Base-by-base conservation (phyloP, 2,329 filamentous ascomycete genomes). In the Neofusicoccum sp. region DNA sequence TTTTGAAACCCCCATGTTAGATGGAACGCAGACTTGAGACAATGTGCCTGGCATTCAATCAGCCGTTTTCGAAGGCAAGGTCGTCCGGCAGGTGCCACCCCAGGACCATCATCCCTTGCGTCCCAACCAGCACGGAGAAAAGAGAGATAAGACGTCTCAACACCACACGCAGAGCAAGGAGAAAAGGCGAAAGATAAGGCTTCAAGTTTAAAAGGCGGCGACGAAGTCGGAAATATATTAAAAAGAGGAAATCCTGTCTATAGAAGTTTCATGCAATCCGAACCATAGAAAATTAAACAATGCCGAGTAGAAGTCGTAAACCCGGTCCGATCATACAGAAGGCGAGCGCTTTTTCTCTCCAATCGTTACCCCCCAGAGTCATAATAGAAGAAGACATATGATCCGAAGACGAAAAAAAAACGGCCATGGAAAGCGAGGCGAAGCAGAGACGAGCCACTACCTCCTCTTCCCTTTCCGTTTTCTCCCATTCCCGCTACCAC, bases 391-490 rank as follows among this genome's bases (percentile, higher is more conserved):
- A 56, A 43, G 11, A 33, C 29, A 33, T 33, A 33, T 33, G 11
- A 22, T 22, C 3, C 44, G 28, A 44, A 33, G n/a, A 28, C 6
- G 22, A 22, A 43, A 9, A 11, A 8, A 45, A 34, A n/a, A 22
- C 16, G 6, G 11, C 29, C 12, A n/a, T 14, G 3, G n/a, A 36
- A 28, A 6, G 8, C 11, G 31, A 12, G n/a, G 16, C 12, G 12
- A 45, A 45, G 11, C 12, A 16, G n/a, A 36, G 4, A 45, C 33
- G 22, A 4, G 33, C 33, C 6, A n/a, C 34, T n/a, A 58, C 29
- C 41, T 45, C n/a, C 37, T 58, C 31, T 58, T 58, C 3, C 39
- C 54, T n/a, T 58, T 58, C 22, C 54, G 29, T 16, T 12, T 58
- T 36, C 54, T 58, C 31, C 54, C 54, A 14, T 33, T 36, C 9